These are phyloP conservation scores for Bipolaris cookei DNA, from an alignment of 2,329 filamentous ascomycete species.

Conservation along the genomic window DNA sequence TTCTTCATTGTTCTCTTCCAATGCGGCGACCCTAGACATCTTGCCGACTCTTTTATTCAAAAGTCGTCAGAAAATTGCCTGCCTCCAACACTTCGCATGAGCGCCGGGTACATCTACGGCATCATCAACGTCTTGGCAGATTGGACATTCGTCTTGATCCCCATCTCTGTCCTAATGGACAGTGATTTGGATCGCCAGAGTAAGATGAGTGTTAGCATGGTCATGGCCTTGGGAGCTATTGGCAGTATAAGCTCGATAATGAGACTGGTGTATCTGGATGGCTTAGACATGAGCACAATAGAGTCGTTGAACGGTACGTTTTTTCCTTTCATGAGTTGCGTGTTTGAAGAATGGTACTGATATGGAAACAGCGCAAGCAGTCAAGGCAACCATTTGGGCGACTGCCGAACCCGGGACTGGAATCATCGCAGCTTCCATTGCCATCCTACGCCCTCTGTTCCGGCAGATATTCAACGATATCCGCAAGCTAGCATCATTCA, in stretches of 20 bases:
- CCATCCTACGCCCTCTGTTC: conserved; percentile 56
- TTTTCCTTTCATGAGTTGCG: too few species aligned
- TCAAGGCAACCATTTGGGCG: conserved; percentile 54
- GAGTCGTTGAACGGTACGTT: conserved; percentile 21
- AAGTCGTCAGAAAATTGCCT: conserved; percentile 29
- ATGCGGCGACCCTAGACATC: conserved; percentile 37
- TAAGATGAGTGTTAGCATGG: conserved; percentile 54
- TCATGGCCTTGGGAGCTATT: conserved; percentile 53
- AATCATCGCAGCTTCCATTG: conserved; percentile 57
- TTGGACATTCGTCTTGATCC: conserved; percentile 46
- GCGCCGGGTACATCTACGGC: conserved; percentile 42
- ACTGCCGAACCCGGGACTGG: conserved; percentile 59
- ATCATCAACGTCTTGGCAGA: conserved; percentile 42
- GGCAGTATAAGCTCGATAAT: conserved; percentile 43
- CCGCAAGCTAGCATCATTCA: conserved; percentile 24
- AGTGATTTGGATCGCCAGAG: conserved; percentile 54
- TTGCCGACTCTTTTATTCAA: conserved; percentile 30
- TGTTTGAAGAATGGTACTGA: conserved; percentile 11
- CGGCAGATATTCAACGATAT: conserved; percentile 34
- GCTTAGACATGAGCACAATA: conserved; percentile 23
- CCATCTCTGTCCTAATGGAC: conserved; percentile 43
- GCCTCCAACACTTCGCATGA: conserved; percentile 29
- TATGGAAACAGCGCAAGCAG: conserved; percentile 34
- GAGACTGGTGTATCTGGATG: conserved; percentile 42
- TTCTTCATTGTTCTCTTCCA: conserved; percentile 38